A percentile compares a stretch with the other conserved stretches of the same genome.
phyloP scores from a whole-genome alignment of 2,329 filamentous ascomycete species.

The Verruconis gallopava region DNA sequence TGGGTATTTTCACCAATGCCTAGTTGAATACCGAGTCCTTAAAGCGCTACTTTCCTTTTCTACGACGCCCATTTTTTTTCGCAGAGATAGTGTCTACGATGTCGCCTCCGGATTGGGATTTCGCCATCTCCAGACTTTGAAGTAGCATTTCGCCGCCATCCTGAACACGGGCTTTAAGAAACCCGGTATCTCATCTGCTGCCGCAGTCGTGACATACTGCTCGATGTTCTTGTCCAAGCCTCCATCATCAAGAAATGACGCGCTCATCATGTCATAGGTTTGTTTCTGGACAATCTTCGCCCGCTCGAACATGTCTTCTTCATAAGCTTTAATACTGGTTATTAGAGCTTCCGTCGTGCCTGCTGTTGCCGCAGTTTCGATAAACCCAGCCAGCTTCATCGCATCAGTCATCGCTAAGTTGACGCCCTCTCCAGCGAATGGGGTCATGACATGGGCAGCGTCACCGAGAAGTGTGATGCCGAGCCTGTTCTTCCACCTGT shows the following conservation, averaged over 20 bases:
- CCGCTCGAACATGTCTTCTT: constrained; percentile 10
- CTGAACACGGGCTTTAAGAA: not conserved
- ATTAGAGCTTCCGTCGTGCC: not conserved
- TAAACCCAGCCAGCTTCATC: constrained; percentile 29
- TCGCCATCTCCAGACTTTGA: constrained; percentile 5
- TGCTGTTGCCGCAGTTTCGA: not conserved
- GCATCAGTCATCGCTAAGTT: constrained; percentile 46
- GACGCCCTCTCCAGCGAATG: constrained; percentile 46
- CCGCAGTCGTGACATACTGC: constrained; percentile 5
- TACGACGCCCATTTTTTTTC: too few relatives aligned
- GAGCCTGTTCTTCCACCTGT: constrained; percentile 33
- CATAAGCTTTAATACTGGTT: constrained; percentile 1
- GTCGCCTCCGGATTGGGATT: not conserved
- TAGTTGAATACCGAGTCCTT: too few relatives aligned
- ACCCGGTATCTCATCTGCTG: constrained; percentile 1
- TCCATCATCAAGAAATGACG: constrained; percentile 5
- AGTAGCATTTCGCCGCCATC: not conserved
- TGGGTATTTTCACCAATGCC: too few relatives aligned
- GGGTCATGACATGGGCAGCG: constrained; percentile 47
- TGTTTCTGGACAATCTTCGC: constrained; percentile 3
- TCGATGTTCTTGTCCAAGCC: constrained; percentile 8
- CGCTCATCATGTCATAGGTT: constrained; percentile 8
- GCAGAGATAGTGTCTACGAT: too few relatives aligned
- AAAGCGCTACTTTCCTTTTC: too few relatives aligned
- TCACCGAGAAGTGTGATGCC: constrained; percentile 46